phyloP scores from a whole-genome alignment of 75 land plant species.

The Picea glauca region DNA sequence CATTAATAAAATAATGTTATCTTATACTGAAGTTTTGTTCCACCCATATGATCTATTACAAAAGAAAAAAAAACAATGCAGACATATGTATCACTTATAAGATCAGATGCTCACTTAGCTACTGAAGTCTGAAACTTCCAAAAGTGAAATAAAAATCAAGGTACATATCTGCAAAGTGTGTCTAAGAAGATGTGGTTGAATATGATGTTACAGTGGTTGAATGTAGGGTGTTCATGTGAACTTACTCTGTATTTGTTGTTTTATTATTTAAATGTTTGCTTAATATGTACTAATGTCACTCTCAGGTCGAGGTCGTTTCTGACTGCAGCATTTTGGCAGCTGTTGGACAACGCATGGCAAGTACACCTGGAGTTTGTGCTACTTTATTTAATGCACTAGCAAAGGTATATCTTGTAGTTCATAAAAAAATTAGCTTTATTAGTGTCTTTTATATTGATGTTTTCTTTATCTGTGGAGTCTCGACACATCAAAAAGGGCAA shows the following conservation, averaged over 20 bases:
- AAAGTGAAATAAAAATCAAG: not conserved
- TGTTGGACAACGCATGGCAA: slow-evolving; percentile 98
- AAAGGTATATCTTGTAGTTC: slow-evolving; percentile 43
- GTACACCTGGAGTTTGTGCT: slow-evolving; percentile 99
- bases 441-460: no score
- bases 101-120: no score
- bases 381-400: slow-evolving; percentile 94
- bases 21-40: no score
- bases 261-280: slow-evolving; percentile 1
- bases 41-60: no score
- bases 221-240: not conserved
- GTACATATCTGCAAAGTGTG: not conserved
- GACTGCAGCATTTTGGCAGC: slow-evolving; percentile 94
- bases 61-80: no score
- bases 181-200: not conserved
- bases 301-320: slow-evolving; percentile 74
- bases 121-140: not conserved
- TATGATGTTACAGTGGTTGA: not conserved
- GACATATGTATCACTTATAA: no score
- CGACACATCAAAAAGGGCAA: not conserved
- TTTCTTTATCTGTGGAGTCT: not conserved
- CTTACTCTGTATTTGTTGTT: not conserved
- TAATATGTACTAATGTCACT: not conserved
- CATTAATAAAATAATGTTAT: no score
- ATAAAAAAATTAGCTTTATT: no score